Evolutionary conservation across 345 rosid genomes (phyloP).

Genomic region (Clarkia xantiana): DNA sequence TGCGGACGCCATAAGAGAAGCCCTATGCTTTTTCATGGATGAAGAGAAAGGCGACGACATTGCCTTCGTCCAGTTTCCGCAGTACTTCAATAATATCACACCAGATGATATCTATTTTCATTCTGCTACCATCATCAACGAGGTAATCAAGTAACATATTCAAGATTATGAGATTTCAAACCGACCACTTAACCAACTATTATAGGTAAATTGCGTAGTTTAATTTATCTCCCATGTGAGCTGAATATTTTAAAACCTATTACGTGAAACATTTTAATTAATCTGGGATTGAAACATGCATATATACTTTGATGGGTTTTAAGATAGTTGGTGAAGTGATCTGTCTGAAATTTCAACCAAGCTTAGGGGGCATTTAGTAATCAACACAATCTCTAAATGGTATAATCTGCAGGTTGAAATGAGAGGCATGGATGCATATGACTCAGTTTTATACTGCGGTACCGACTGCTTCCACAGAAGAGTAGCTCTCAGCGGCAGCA

Average conservation of each 20-base stretch:
- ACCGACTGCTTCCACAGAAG: constrained; percentile 29
- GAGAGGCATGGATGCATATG: constrained; percentile 17
- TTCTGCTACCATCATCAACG: not conserved
- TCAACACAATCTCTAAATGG: too few relatives aligned
- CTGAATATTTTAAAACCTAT: too few relatives aligned
- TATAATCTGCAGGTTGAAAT: constrained; percentile 14
- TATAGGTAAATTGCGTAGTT: too few relatives aligned
- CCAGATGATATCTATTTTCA: constrained; percentile 21
- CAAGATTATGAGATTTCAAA: too few relatives aligned
- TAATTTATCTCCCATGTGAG: too few relatives aligned
- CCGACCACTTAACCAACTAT: too few relatives aligned
- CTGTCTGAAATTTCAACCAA: too few relatives aligned
- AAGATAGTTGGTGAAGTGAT: too few relatives aligned
- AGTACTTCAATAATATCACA: constrained; percentile 17
- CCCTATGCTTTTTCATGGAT: constrained; percentile 37
- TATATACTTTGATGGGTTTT: too few relatives aligned
- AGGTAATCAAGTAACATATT: constrained; percentile 11
- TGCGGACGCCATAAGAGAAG: constrained; percentile 15
- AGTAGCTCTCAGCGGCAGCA: constrained; percentile 19
- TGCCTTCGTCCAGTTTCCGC: constrained; percentile 30
- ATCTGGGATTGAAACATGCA: too few relatives aligned
- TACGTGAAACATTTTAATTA: too few relatives aligned
- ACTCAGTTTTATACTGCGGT: constrained; percentile 17
- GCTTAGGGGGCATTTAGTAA: too few relatives aligned
- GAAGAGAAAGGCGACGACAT: constrained; percentile 14